phyloP scores from a whole-genome alignment of 768 basidiomycete species.

The Rhizopogon sp. region DNA sequence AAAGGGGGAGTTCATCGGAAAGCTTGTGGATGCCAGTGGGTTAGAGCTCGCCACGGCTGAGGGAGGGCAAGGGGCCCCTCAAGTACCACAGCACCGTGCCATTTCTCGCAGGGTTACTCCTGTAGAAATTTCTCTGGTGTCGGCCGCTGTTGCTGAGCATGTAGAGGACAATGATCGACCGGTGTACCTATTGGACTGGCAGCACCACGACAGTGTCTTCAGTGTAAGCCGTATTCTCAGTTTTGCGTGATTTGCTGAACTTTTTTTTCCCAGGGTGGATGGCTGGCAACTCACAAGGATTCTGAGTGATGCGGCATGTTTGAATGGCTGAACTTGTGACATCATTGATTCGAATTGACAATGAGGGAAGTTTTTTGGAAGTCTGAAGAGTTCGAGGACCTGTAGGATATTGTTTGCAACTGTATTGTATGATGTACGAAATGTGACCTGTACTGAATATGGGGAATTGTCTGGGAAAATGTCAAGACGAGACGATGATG shows the following conservation, averaged over 20 bases:
- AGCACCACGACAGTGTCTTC: conserved; percentile 15
- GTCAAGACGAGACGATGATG: too few relatives aligned
- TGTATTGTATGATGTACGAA: too few relatives aligned
- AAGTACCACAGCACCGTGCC: conserved; percentile 1
- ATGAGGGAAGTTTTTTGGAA: too few relatives aligned
- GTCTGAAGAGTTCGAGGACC: too few relatives aligned
- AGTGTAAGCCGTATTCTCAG: conserved; percentile 8
- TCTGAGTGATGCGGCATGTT: neutral
- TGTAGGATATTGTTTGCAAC: too few relatives aligned
- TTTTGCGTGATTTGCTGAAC: neutral
- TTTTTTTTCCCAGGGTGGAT: neutral
- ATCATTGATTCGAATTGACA: neutral
- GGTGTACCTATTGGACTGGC: conserved; percentile 18
- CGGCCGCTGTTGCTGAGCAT: conserved; percentile 17
- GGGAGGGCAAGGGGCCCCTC: neutral
- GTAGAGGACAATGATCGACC: conserved; percentile 10
- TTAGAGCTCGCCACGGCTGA: conserved; percentile 13
- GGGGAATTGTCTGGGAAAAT: too few relatives aligned
- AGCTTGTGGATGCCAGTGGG: conserved; percentile 13
- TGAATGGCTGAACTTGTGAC: neutral
- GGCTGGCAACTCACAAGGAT: conserved; percentile 1
- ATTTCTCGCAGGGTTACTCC: conserved; percentile 13
- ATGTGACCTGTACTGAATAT: too few relatives aligned
- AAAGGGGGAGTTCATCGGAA: conserved; percentile 9
- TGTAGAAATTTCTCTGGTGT: conserved; percentile 15